phyloP scores from a whole-genome alignment of 805 yeast species.

The Hanseniaspora guilliermondii region DNA sequence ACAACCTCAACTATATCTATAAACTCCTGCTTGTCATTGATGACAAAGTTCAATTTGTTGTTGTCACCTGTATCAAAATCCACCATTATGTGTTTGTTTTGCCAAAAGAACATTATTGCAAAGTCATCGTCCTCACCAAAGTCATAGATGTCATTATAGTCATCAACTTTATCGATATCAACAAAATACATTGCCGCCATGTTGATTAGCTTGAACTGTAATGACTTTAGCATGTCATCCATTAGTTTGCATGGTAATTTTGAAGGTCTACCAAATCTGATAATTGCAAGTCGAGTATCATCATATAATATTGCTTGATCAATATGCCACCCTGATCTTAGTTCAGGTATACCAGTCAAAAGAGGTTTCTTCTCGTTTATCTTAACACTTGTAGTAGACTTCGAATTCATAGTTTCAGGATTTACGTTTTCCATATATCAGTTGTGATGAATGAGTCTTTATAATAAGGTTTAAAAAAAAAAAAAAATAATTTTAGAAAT shows the following conservation, averaged over 20 bases:
- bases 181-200: conserved; percentile 83
- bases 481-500: no score
- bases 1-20: conserved; percentile 83
- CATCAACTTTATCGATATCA: conserved; percentile 80
- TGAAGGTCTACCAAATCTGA: conserved; percentile 74
- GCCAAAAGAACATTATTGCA: conserved; percentile 86
- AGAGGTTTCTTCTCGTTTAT: not conserved
- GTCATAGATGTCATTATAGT: conserved; percentile 50
- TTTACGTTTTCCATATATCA: no score
- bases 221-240: conserved; percentile 71
- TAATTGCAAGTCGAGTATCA: conserved; percentile 73
- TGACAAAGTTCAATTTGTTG: conserved; percentile 75
- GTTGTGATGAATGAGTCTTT: no score
- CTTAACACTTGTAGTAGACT: not conserved
- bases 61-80: conserved; percentile 98
- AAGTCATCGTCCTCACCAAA: conserved; percentile 37
- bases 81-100: conserved; percentile 95
- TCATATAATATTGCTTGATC: conserved; percentile 95
- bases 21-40: conserved; percentile 73
- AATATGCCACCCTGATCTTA: conserved; percentile 87
- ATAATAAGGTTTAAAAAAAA: no score
- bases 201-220: conserved; percentile 73
- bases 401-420: not conserved
- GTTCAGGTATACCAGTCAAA: conserved; percentile 43
- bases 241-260: conserved; percentile 73